Base-by-base conservation (phyloP, 345 rosid species). In the Odontarrhena argentea region DNA sequence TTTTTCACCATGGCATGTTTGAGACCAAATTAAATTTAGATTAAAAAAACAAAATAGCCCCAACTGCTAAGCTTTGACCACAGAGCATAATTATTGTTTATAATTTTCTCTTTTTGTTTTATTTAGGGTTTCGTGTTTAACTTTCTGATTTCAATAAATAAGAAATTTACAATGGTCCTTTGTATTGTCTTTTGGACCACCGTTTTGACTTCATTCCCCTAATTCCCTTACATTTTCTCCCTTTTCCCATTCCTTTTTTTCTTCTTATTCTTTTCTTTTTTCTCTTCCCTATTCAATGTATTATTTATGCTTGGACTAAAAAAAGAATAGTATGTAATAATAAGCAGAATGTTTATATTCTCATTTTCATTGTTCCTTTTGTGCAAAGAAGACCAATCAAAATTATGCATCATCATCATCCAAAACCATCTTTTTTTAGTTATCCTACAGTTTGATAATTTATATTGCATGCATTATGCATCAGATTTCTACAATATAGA, bases 41-140 rank as follows among this genome's bases (percentile, higher is more conserved):
- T 6, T 38, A 3, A 59, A 69, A 42, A 3, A 2, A 9, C 54
- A 38, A 48, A 53, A 26, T 18, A 18, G 22, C 32, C 43, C 47
- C 62, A 85, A 80, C 89, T 81, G 85, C 87, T 71, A 70, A 79
- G 58, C 88, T 83, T 89, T 87, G 96, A 89, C 96, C 88, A 81
- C 73, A 68, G 22, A 18, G 42, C 67, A 54, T 60, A 44, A 7
- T 48, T 58, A 52, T 77, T 68, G 46, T 48, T 73, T 57, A 48
- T 64, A 45, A 65, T 54, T 40, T 37, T 26, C 44, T 60, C 28
- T 60, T 9, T 50, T 25, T 38, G 51, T 22, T 45, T 54, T 43
- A 15, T 1, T 56, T 57, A 55, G 40, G 42, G 54, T 40, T 55
- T 61, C 74, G 74, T 70, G 48, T 55, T 45, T 34, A 71, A 42